Base-by-base conservation (phyloP, 305 asterid species). In the Fraxinus velutina region DNA sequence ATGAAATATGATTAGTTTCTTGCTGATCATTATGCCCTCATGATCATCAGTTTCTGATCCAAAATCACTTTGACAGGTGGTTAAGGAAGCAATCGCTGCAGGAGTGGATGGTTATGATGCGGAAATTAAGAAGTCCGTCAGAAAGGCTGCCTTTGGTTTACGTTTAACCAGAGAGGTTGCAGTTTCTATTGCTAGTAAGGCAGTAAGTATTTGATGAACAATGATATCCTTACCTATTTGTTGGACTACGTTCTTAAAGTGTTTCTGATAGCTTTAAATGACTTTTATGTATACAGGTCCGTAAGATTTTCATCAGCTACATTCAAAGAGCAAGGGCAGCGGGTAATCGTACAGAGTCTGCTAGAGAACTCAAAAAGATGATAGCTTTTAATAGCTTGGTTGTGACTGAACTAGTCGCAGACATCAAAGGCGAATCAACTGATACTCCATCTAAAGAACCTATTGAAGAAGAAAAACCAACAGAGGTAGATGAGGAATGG, bases 161-260 rank as follows among this genome's bases (percentile, higher is more conserved):
- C 98, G 98, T 77, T 88, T 96, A 90, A 93, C 92, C 30, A 93
- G 98, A 89, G 99, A 91, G 76, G 91, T 90, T 86, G 98, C 97
- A 34, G 88, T 96, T 86, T 89, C 94, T 80, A 92, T 94, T 85
- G 98, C 93, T 81, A 83, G 97, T 84, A 93, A 94, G 89, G 97
- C 97, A 27, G 99, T 96, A 90, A 91, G 98, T 93, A 73, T 75
- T 84, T 30, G 29, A 39, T 17, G 17, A 80, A 78, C 68, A 68
- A 68, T 37, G 73, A 62, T 78, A 79, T 37, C 81, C 75, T 74
- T 3, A 24, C 66, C 78, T 76, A 76, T 55, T 33, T 83, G 70
- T 78, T 80, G 83, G 34, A n/a, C 44, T 73, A 19, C 50, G 47
- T 57, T 12, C 73, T 73, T 32, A 33, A 55, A 10, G 15, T 24